Base-by-base conservation (phyloP, 805 yeast genomes). In the Maudiozyma saulgeensis region DNA sequence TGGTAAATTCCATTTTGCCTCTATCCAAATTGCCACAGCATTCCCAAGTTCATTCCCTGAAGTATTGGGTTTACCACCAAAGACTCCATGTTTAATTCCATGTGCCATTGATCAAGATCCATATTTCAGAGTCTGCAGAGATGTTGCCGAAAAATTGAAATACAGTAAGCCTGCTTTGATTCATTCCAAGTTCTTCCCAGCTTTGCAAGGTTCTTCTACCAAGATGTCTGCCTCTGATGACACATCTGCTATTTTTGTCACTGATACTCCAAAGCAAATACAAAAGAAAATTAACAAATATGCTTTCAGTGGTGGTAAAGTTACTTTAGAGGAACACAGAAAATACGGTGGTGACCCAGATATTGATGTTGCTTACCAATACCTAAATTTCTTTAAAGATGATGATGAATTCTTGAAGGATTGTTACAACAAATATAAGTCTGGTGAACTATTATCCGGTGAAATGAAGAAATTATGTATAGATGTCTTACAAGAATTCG, bases 91-190 rank as follows among this genome's bases (percentile, higher is more conserved):
- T 69, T 75, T 93, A 68, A 93, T 93, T 68, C 99, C 99, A 39
- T 93, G 99, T 76, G 99, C 99, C 44, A 93, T 93, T 66, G 99
- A 93, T 67, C 99, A 91, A 74, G 99, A 93, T 68, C 98, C 99
- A 31, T 93, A 93, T 69, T 93, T 93, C 75, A 79, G 99, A 70
- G 95, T 93, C 21, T 87, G 96, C 69, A 79, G 99, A 71, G 99
- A 93, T 67, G 99, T 93, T 56, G 97, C 99, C 11, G 89, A 82
- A 62, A 93, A 91, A 69, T 78, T 93, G 66, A 85, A 84, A 68
- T 95, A 78, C 66, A 73, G 89, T 53, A 93, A 93, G 70, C 98
- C 98, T 18, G 81, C 96, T 9, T 77, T 93, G 64, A 75, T 93
- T 55, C 98, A 93, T 69, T 82, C 99, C 48, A 84, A 87, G 68